A percentile compares a stretch with the other conserved stretches of the same genome.
Conservation (phyloP, 2,329 filamentous ascomycete species). For the Sphaerostilbella broomeana region DNA sequence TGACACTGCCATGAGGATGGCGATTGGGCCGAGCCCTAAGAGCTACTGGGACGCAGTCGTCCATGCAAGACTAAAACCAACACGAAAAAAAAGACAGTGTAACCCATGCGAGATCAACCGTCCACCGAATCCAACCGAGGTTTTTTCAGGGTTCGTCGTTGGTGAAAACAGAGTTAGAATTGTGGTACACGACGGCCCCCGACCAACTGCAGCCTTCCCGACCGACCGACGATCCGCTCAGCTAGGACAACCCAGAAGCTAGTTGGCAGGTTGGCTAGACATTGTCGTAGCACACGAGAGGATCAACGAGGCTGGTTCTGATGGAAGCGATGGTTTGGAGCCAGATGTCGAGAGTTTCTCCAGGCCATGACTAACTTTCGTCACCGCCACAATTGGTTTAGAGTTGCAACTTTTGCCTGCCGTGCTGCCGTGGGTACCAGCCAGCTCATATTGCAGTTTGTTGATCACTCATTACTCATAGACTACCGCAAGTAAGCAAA, state of each 20-base stretch:
- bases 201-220: conserved; percentile 1
- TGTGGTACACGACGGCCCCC: not conserved
- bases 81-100: not conserved
- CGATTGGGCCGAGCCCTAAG: not conserved
- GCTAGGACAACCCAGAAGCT: conserved; percentile 3
- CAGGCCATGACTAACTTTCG: too few relatives aligned
- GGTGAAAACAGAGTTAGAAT: not conserved
- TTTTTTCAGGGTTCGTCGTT: not conserved
- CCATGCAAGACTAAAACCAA: not conserved
- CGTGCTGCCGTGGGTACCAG: conserved; percentile 2
- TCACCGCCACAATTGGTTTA: too few relatives aligned
- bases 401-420: too few relatives aligned
- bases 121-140: not conserved
- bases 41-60: not conserved
- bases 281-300: not conserved
- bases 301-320: not conserved
- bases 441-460: not conserved
- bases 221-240: conserved; percentile 10
- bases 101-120: not conserved
- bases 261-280: too few relatives aligned
- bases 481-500: not conserved
- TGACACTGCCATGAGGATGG: not conserved
- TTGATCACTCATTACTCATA: not conserved
- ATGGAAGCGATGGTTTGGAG: not conserved
- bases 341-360: too few relatives aligned